Base-by-base conservation (phyloP, 805 yeast genomes). In the Suhomyces xylopsoci region DNA sequence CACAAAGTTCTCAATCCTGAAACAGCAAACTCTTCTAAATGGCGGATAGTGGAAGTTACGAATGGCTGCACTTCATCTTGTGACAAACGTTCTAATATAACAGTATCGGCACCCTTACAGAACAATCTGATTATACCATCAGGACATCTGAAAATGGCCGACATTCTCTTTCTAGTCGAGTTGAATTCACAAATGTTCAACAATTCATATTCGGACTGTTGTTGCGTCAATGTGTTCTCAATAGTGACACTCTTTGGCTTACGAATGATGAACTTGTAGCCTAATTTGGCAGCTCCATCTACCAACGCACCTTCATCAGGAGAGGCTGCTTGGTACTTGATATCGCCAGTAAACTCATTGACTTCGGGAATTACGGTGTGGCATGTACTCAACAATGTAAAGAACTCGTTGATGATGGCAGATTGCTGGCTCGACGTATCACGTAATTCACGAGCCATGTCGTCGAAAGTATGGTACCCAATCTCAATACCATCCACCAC, bases 251-350 rank as follows among this genome's bases (percentile, higher is more conserved):
- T 80, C 53, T 84, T 84, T 5, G 99, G 99, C 47, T 84, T 84
- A 73, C 99, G 87, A 46, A 90, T 83, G 7, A 82, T 80, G 66
- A 94, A 96, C 56, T 80, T 84, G 66, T 87, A 94, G 0, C 97
- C 98, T 46, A 93, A 73, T 62, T 77, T 78, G 0, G 97, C 94
- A 15, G 97, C 98, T 53, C 99, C 99, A 62, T 92, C 91, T 2
- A 94, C 99, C 55, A 94, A 77, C 0, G 99, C 99, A 49, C 99
- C 99, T 75, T 96, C 99, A 73, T 94, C 99, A 0, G 99, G 99
- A 0, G 98, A 92, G 0, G 99, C 97, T 1, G 99, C 99, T 71
- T 94, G 99, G 67, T 96, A 94, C 67, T 90, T 92, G 57, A 94
- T 85, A 2, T 78, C 60, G 0, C 88, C 89, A 2, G 68, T 64